phyloP scores from a whole-genome alignment of 192 early-diverging fungal genomes.

The Coemansia sp. region DNA sequence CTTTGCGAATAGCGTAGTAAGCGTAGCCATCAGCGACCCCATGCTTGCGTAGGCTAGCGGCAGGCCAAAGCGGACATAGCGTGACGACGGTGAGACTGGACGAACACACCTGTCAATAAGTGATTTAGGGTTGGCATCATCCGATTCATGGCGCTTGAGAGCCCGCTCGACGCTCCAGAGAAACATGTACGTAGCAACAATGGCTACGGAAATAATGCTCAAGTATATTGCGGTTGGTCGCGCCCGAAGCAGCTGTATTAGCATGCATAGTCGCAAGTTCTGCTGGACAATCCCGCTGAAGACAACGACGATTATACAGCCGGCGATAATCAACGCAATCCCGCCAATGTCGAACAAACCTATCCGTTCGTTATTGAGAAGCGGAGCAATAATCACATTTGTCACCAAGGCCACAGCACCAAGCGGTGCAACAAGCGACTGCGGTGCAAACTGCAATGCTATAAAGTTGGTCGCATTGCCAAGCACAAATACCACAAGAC shows the following conservation, averaged over 20 bases:
- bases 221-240: slow-evolving; percentile 67
- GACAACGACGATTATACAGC: slow-evolving; percentile 69
- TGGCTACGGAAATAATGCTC: slow-evolving; percentile 56
- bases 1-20: slow-evolving; percentile 80
- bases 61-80: slow-evolving; percentile 58
- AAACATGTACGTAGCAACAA: slow-evolving; percentile 60
- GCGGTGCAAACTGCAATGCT: slow-evolving; percentile 77
- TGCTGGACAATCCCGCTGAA: slow-evolving; percentile 62
- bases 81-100: slow-evolving; percentile 37
- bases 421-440: slow-evolving; percentile 78
- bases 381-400: slow-evolving; percentile 76
- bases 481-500: slow-evolving; percentile 68
- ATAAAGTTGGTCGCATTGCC: slow-evolving; percentile 73
- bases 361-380: slow-evolving; percentile 72
- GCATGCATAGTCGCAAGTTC: slow-evolving; percentile 72
- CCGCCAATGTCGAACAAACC: slow-evolving; percentile 68
- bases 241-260: slow-evolving; percentile 66
- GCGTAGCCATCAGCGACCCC: slow-evolving; percentile 75
- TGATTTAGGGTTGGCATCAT: slow-evolving; percentile 9
- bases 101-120: slow-evolving; percentile 14
- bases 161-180: slow-evolving; percentile 60
- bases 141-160: slow-evolving; percentile 22
- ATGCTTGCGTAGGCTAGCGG: slow-evolving; percentile 73
- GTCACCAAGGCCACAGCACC: slow-evolving; percentile 77
- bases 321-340: slow-evolving; percentile 72